These are phyloP conservation scores for Yamadazyma spencermartinsiae DNA, from an alignment of 1,139 yeast species.

Conservation along the genomic window DNA sequence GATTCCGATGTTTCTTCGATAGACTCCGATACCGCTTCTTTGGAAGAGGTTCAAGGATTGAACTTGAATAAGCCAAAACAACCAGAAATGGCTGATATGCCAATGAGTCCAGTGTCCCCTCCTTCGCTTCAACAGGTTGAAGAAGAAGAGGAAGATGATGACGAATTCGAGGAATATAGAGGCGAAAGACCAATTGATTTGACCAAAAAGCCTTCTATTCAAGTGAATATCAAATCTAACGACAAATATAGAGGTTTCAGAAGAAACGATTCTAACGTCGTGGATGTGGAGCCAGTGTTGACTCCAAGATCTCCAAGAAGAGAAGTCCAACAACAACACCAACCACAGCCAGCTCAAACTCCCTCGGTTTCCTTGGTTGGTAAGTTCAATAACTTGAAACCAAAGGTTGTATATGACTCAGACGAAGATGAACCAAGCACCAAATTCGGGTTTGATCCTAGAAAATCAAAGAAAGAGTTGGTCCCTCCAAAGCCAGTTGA, in stretches of 20 bases:
- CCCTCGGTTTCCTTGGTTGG: slow-evolving; percentile 13
- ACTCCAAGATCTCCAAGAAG: slow-evolving; percentile 19
- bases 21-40: slow-evolving; percentile 14
- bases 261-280: slow-evolving; percentile 32
- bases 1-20: slow-evolving; percentile 14
- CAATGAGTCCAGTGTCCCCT: slow-evolving; percentile 15
- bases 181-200: slow-evolving; percentile 15
- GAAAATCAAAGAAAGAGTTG: slow-evolving; percentile 16
- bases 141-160: slow-evolving; percentile 11
- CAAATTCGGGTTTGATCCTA: slow-evolving; percentile 26
- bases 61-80: slow-evolving; percentile 15
- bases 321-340: slow-evolving; percentile 8
- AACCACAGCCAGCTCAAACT: slow-evolving; percentile 7
- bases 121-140: slow-evolving; percentile 17
- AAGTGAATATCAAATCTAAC: slow-evolving; percentile 17
- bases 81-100: slow-evolving; percentile 9
- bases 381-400: slow-evolving; percentile 18
- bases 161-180: slow-evolving; percentile 10
- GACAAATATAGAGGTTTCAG: slow-evolving; percentile 49
- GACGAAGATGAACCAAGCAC: slow-evolving; percentile 20
- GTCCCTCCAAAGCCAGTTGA: slow-evolving; percentile 6
- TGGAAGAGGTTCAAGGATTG: slow-evolving; percentile 18
- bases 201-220: slow-evolving; percentile 16
- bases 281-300: slow-evolving; percentile 17
- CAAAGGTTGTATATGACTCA: slow-evolving; percentile 18